Conservation (phyloP, 2,329 filamentous ascomycete genomes). For the Xylariales sp. region DNA sequence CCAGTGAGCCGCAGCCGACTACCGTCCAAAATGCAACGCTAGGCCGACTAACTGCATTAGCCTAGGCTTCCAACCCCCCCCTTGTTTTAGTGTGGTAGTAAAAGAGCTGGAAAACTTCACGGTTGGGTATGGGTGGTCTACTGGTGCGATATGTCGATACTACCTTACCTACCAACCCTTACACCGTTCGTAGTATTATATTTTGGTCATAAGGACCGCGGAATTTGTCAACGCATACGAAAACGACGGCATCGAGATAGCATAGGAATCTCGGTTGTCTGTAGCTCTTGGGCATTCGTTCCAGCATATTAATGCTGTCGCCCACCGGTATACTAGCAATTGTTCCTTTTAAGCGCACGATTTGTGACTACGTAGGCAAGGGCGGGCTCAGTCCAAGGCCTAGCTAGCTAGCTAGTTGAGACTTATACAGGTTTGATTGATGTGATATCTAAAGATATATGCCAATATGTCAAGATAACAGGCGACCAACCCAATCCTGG, state of each 20-base stretch:
- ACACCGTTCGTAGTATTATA: constrained; percentile 21
- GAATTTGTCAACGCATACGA: constrained; percentile 6
- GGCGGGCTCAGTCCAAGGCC: neutral
- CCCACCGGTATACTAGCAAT: neutral
- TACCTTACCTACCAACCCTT: constrained; percentile 20
- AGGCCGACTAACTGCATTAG: constrained; percentile 36
- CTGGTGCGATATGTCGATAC: constrained; percentile 25
- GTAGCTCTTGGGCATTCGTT: neutral
- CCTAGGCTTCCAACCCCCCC: constrained; percentile 19
- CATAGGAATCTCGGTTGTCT: constrained; percentile 7
- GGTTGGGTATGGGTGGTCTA: constrained; percentile 14
- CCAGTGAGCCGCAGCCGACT: constrained; percentile 30
- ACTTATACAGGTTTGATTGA: neutral
- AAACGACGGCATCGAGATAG: neutral
- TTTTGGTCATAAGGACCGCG: constrained; percentile 15
- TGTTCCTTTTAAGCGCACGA: neutral
- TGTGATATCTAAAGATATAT: neutral
- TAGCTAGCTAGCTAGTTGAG: neutral
- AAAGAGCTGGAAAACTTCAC: constrained; percentile 20
- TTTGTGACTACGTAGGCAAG: constrained; percentile 17
- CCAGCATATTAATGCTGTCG: neutral
- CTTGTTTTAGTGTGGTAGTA: constrained; percentile 9
- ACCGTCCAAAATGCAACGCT: constrained; percentile 32
- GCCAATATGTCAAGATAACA: constrained; percentile 5
- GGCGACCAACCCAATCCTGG: constrained; percentile 8